Conservation (phyloP, 2,329 filamentous ascomycete genomes). For the Stemphylium beticola region DNA sequence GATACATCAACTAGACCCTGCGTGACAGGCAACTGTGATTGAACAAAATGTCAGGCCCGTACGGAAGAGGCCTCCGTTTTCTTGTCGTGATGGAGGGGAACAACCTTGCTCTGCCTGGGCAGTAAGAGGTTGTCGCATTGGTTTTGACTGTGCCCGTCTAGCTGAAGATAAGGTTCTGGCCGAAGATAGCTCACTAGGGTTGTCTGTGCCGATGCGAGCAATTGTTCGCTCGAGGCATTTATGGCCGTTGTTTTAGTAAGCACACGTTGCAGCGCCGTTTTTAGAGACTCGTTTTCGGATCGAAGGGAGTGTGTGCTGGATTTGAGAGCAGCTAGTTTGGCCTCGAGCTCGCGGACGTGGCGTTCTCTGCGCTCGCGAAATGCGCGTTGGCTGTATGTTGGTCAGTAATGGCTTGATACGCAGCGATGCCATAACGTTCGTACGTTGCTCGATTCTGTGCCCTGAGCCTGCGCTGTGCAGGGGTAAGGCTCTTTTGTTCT, state of each 20-base stretch:
- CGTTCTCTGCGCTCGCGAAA: slow-evolving; percentile 96
- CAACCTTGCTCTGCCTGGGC: slow-evolving; percentile 35
- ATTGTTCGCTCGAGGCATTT: slow-evolving; percentile 71
- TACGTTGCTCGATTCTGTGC: slow-evolving; percentile 76
- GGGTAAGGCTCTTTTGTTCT: slow-evolving; percentile 55
- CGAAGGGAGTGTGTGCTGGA: slow-evolving; percentile 73
- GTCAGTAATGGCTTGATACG: too few relatives aligned
- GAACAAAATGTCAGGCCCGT: slow-evolving; percentile 87
- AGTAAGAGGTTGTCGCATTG: slow-evolving; percentile 37
- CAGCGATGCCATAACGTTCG: too few relatives aligned
- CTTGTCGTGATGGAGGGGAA: slow-evolving; percentile 27
- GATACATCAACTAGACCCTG: slow-evolving; percentile 80
- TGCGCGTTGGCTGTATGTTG: slow-evolving; percentile 75
- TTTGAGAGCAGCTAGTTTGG: slow-evolving; percentile 79
- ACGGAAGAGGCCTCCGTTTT: slow-evolving; percentile 39
- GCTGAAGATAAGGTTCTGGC: slow-evolving; percentile 41
- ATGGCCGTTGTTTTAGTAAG: slow-evolving; percentile 93
- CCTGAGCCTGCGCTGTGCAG: slow-evolving; percentile 64
- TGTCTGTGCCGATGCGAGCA: slow-evolving; percentile 51
- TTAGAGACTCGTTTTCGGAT: slow-evolving; percentile 85
- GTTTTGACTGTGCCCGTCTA: slow-evolving; percentile 15
- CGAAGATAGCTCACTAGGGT: slow-evolving; percentile 47
- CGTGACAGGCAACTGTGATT: slow-evolving; percentile 77
- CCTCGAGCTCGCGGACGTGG: slow-evolving; percentile 90
- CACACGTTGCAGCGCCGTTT: slow-evolving; percentile 80